These are phyloP conservation scores for Trypanosoma mega DNA, from an alignment of 208 protist genomes.

Conservation along the genomic window DNA sequence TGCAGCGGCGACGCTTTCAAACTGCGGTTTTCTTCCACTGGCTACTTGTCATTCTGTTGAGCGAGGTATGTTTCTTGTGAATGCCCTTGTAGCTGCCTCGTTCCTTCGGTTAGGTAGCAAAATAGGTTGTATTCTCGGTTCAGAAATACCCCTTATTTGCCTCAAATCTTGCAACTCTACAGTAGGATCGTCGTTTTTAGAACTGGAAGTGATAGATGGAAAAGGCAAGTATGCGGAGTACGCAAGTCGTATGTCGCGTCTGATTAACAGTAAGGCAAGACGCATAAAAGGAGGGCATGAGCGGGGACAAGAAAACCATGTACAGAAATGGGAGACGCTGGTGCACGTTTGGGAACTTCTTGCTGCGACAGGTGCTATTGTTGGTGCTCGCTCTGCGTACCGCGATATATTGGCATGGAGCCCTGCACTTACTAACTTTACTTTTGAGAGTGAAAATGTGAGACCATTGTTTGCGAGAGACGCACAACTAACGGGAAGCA, in stretches of 20 bases:
- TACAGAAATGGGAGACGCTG: conserved; percentile 2
- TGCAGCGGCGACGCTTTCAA: too few species aligned
- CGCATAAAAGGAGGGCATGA: background rate
- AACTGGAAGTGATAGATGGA: background rate
- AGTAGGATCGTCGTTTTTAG: conserved; percentile 3
- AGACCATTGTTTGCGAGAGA: conserved; percentile 19
- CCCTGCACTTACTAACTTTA: conserved; percentile 2
- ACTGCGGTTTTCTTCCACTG: too few species aligned
- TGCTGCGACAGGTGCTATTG: background rate
- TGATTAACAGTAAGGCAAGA: background rate
- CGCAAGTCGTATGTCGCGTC: background rate
- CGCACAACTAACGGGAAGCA: conserved; percentile 12
- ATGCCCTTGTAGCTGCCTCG: conserved; percentile 6
- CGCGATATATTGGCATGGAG: conserved; percentile 12
- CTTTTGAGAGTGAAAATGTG: conserved; percentile 1
- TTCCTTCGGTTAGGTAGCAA: background rate
- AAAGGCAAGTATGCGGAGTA: background rate
- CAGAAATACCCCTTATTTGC: conserved; percentile 14
- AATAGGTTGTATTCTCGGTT: background rate
- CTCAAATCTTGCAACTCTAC: background rate
- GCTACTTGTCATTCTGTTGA: too few species aligned
- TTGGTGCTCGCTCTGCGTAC: background rate
- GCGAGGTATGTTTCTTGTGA: conserved; percentile 24
- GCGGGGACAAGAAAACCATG: background rate
- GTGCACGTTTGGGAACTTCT: conserved; percentile 15